Percentiles rank a stretch among this genome's conserved stretches.
phyloP scores from a whole-genome alignment of 352 stramenopile species.

The Phytophthora colocasiae region DNA sequence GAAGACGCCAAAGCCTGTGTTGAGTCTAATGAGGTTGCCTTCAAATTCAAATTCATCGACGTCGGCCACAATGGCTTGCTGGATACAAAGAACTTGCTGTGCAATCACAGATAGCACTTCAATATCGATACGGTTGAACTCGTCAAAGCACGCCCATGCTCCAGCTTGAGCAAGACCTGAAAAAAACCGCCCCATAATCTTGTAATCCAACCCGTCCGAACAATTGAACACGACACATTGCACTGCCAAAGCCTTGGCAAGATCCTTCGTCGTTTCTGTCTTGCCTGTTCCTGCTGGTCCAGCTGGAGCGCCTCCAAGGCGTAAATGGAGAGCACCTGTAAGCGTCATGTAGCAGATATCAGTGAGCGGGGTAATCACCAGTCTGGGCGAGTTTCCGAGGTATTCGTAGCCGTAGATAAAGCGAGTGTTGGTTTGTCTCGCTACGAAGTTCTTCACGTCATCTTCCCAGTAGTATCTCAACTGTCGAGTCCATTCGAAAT shows the following conservation, averaged over 20 bases:
- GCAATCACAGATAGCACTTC: slow-evolving; percentile 96
- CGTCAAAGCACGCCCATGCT: slow-evolving; percentile 96
- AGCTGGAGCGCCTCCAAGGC: slow-evolving; percentile 92
- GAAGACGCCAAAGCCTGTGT: slow-evolving; percentile 94
- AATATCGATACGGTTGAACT: slow-evolving; percentile 97
- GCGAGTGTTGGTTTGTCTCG: slow-evolving; percentile 80
- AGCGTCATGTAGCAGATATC: slow-evolving; percentile 95
- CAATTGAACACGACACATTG: slow-evolving; percentile 98
- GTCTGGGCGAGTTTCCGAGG: slow-evolving; percentile 79
- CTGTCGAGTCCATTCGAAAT: slow-evolving; percentile 94
- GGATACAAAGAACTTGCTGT: slow-evolving; percentile 96
- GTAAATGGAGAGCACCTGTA: slow-evolving; percentile 93
- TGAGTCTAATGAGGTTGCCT: slow-evolving; percentile 91
- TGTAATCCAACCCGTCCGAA: slow-evolving; percentile 95
- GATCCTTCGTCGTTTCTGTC: slow-evolving; percentile 95
- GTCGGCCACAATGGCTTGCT: slow-evolving; percentile 93
- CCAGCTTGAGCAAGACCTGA: slow-evolving; percentile 93
- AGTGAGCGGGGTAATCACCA: slow-evolving; percentile 87
- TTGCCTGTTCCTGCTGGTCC: slow-evolving; percentile 95
- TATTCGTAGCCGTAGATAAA: slow-evolving; percentile 91
- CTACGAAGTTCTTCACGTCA: slow-evolving; percentile 88
- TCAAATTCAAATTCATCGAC: slow-evolving; percentile 94
- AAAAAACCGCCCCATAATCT: slow-evolving; percentile 97
- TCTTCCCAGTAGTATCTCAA: slow-evolving; percentile 91
- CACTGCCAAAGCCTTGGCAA: slow-evolving; percentile 94